phyloP scores from a whole-genome alignment of 106 monocot species.

The Dioscorea dumetorum region DNA sequence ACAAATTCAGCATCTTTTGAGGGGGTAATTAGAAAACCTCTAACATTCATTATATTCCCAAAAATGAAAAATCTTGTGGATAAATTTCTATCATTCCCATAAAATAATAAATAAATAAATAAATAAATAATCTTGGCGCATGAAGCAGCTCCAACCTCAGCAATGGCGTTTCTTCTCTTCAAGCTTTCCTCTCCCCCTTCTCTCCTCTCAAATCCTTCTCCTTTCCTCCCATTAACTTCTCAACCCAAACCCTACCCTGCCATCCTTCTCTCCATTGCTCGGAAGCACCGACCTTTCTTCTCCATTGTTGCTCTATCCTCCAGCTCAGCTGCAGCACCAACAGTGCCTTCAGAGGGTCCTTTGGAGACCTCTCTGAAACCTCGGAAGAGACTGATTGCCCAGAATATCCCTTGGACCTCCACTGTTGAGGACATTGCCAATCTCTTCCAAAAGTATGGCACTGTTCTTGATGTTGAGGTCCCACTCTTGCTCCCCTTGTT shows the following conservation, averaged over 20 bases:
- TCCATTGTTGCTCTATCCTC: slow-evolving; percentile 9
- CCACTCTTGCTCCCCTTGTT: slow-evolving; percentile 30
- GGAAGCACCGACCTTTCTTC: background rate
- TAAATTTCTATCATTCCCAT: too few species aligned
- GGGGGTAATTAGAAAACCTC: too few species aligned
- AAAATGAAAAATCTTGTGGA: too few species aligned
- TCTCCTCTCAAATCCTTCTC: background rate
- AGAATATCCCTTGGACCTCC: slow-evolving; percentile 74
- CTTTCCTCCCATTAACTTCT: background rate
- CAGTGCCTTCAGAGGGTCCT: slow-evolving; percentile 1
- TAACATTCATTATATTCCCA: too few species aligned
- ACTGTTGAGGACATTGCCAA: slow-evolving; percentile 48
- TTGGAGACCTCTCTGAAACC: slow-evolving; percentile 1
- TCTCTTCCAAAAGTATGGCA: slow-evolving; percentile 61
- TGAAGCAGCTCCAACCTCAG: too few species aligned
- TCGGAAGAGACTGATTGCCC: slow-evolving; percentile 58
- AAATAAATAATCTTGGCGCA: too few species aligned
- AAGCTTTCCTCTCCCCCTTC: background rate
- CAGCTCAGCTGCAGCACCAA: slow-evolving; percentile 9
- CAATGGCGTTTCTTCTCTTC: background rate
- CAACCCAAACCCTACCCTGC: background rate
- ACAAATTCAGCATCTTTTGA: too few species aligned
- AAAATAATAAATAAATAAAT: too few species aligned
- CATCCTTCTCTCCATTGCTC: background rate
- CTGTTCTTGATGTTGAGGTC: slow-evolving; percentile 71